Evolutionary conservation across 805 yeast species (phyloP).

Genomic region (Saccharomycopsis vini): DNA sequence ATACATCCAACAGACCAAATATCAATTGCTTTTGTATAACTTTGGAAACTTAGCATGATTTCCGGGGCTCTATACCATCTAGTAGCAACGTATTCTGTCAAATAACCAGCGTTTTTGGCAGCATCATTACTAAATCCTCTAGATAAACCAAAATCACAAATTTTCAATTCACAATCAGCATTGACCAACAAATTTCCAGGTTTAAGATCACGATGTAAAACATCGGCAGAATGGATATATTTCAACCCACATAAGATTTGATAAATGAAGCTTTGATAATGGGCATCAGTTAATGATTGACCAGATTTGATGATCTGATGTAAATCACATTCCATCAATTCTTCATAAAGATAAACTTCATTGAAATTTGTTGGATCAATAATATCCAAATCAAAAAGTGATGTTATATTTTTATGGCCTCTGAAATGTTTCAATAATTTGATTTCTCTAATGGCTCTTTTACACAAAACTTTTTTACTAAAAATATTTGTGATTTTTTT

Average conservation of each 20-base stretch:
- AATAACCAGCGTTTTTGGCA: constrained; percentile 29
- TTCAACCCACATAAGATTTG: constrained; percentile 82
- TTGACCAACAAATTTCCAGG: constrained; percentile 84
- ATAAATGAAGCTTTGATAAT: constrained; percentile 86
- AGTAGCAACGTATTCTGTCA: constrained; percentile 86
- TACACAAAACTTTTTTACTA: constrained; percentile 81
- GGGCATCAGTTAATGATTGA: constrained; percentile 89
- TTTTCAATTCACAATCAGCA: constrained; percentile 64
- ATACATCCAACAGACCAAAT: constrained; percentile 98
- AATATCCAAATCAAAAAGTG: constrained; percentile 89
- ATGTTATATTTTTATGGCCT: constrained; percentile 94
- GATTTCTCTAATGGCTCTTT: constrained; percentile 84
- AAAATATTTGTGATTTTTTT: constrained; percentile 94
- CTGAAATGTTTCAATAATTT: constrained; percentile 86
- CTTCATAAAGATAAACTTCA: constrained; percentile 90
- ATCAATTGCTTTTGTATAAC: constrained; percentile 93
- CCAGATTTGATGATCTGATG: constrained; percentile 93
- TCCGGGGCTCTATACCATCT: constrained; percentile 98
- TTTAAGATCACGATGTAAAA: constrained; percentile 84
- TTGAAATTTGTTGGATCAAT: constrained; percentile 73
- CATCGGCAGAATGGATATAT: constrained; percentile 86
- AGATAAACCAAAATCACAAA: constrained; percentile 92
- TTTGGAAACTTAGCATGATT: constrained; percentile 88
- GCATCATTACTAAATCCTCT: constrained; percentile 49
- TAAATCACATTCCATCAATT: constrained; percentile 97